These are phyloP conservation scores for Chaetomium strumarium DNA, from an alignment of 2,329 filamentous ascomycete species.

Conservation along the genomic window DNA sequence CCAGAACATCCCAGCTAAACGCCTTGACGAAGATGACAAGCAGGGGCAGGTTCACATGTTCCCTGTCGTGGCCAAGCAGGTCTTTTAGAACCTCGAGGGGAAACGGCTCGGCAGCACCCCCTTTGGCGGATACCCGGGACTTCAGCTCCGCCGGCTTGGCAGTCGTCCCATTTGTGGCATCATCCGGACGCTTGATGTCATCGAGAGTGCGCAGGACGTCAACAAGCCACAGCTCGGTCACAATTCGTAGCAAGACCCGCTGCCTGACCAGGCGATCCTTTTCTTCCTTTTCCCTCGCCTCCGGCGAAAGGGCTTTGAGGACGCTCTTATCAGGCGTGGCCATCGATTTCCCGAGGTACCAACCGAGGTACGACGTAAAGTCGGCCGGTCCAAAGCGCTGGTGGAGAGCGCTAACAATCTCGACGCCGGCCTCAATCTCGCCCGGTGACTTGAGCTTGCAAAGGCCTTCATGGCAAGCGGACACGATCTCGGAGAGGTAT, in stretches of 20 bases:
- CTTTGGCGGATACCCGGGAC: slow-evolving; percentile 53
- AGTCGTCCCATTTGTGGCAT: slow-evolving; percentile 54
- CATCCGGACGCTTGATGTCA: slow-evolving; percentile 56
- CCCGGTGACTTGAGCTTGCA: slow-evolving; percentile 85
- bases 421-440: slow-evolving; percentile 87
- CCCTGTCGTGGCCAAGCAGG: slow-evolving; percentile 84
- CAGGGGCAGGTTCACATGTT: slow-evolving; percentile 84
- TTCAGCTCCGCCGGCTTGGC: slow-evolving; percentile 58
- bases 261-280: slow-evolving; percentile 87
- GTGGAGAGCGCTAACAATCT: slow-evolving; percentile 91
- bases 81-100: slow-evolving; percentile 98
- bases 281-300: slow-evolving; percentile 89
- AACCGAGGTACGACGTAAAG: slow-evolving; percentile 87
- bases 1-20: slow-evolving; percentile 92
- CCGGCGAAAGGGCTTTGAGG: slow-evolving; percentile 70
- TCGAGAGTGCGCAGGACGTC: slow-evolving; percentile 78
- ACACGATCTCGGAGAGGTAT: slow-evolving; percentile 94
- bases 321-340: slow-evolving; percentile 81
- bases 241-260: slow-evolving; percentile 77
- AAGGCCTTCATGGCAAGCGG: slow-evolving; percentile 89
- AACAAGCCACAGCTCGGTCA: slow-evolving; percentile 94
- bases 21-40: slow-evolving; percentile 94
- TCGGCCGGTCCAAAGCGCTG: slow-evolving; percentile 87
- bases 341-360: slow-evolving; percentile 86
- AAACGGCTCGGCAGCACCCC: slow-evolving; percentile 77